Base-by-base conservation (phyloP, 371 early-diverging fungal species). In the Mortierella sp. region DNA sequence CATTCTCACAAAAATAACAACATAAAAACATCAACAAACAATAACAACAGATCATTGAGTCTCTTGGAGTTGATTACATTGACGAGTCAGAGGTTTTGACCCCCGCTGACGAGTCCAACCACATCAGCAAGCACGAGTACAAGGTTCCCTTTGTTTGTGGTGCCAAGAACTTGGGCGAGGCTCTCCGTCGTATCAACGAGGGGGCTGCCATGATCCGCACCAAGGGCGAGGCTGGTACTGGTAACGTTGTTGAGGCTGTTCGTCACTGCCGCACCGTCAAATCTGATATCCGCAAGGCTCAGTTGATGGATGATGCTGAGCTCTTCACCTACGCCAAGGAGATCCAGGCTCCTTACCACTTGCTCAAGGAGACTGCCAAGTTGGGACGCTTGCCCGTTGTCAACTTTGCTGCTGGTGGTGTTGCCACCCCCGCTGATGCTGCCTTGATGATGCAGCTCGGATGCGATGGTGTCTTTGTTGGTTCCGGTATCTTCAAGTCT, bases 181-280 rank as follows among this genome's bases (percentile, higher is more conserved):
- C 98, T 58, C 90, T 98, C 68, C 92, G 98, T 66, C 93, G 98
- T 70, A 95, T 98, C 85, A 89, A 91, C 81, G 98, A 98, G 87
- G 98, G 98, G 82, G 98, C 98, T 68, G 94, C 97, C 73, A 96
- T 98, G 94, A 96, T 96, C 89, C 94, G 98, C 77, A 98, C 98
- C 72, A 98, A 97, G 93, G 98, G 98, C 83, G 98, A 97, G 85
- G 98, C 98, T 62, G 98, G 98, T 72, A 97, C 98, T 37, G 97
- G 97, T 67, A 93, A 98, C 77, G 96, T 98, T 64, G 93, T 97
- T 49, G 94, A 98, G 85, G 98, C 98, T 65, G 98, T 98, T 72
- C 92, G 95, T 76, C 97, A 98, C 84, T 94, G 93, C 69, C 91
- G 98, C 61, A 95, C 94, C 29, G 89, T 97, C 73, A 90, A 88